A percentile compares a stretch with the other conserved stretches of the same genome.
Conservation (phyloP, 768 basidiomycete genomes). For the Agaricus blazei region DNA sequence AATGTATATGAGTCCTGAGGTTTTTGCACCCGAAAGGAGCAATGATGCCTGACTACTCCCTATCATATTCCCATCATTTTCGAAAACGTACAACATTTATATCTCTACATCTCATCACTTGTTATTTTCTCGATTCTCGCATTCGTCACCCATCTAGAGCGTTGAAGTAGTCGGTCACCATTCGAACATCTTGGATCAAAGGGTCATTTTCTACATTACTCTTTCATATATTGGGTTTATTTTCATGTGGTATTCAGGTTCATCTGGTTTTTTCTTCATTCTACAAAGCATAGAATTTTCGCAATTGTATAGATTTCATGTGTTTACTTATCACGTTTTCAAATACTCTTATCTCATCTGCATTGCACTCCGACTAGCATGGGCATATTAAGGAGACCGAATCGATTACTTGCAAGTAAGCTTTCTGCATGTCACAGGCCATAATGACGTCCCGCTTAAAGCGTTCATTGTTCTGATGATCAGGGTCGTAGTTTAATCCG, state of each 20-base stretch:
- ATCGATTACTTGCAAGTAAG: background rate
- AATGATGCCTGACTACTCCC: background rate
- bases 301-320: background rate
- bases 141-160: background rate
- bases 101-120: background rate
- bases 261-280: background rate
- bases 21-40: conserved; percentile 11
- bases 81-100: background rate
- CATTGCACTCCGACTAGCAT: background rate
- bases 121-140: background rate
- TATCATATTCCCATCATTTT: background rate
- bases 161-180: background rate
- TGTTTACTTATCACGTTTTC: background rate
- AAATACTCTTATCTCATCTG: background rate
- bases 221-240: background rate
- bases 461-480: background rate
- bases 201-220: background rate
- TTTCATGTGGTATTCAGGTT: background rate
- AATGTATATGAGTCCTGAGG: conserved; percentile 16
- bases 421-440: too few relatives aligned
- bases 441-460: too few relatives aligned
- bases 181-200: background rate
- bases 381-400: background rate
- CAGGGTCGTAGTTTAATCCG: background rate
- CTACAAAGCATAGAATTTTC: background rate